Base-by-base conservation (phyloP, 306 rosid species). In the Mucuna pruriens region DNA sequence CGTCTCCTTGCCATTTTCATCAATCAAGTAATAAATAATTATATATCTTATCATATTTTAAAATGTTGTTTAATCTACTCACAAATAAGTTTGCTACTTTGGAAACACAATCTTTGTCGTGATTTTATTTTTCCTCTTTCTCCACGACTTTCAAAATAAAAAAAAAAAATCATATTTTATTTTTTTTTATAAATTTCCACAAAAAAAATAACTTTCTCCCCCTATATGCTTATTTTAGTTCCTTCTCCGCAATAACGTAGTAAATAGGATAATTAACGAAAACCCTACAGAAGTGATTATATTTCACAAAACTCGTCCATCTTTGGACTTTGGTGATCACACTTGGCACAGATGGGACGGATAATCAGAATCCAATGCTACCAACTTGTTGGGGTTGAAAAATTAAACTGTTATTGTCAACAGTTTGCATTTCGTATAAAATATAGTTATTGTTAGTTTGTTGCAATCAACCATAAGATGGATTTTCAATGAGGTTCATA, bases 401-500 rank as follows among this genome's bases (percentile, higher is more conserved):
- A 62, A 29, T 62, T 3, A 60, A 58, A 13, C 23, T 31, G 25
- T 46, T 76, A 1, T 17, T 38, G 40, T 15, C 61, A 76, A n/a
- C 5, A 9, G 42, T 57, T 29, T 16, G 38, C 6, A 6, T 48
- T 52, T 51, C 0, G 8, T 23, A 65, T 52, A 25, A 39, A 8
- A 39, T 39, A 54, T 39, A 67, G 10, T 54, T 23, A 11, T 11
- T 9, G 49, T 69, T 60, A 9, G n/a, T n/a, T n/a, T n/a, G n/a
- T n/a, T n/a, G n/a, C 5, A 31, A 63, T 77, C 25, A 77, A 34
- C 16, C n/a, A 65, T 66, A 16, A 39, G n/a, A 16, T 44, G 13
- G 69, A 61, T 45, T 45, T 76, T 79, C 17, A 42, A 79, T 42
- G 70, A 68, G 71, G 77, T 17, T 79, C 33, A 63, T 55, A 42